Evolutionary conservation across 202 grass and related monocot genomes (phyloP).

Genomic region (Hordeum pubiflorum): DNA sequence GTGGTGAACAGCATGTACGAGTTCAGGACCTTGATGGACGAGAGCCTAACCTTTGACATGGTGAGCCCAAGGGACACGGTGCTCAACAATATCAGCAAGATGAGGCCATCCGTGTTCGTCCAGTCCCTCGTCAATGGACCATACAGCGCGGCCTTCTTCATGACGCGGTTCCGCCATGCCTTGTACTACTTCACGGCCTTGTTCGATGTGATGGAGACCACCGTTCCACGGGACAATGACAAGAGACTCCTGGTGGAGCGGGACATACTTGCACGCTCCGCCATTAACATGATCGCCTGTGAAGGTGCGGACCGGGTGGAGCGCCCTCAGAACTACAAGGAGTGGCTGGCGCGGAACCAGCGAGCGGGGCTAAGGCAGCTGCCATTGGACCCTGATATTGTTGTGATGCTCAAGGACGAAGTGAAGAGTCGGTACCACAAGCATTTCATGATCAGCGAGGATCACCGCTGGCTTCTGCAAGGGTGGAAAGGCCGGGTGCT

Average conservation of each 20-base stretch:
- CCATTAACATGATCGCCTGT: slow-evolving; percentile 47
- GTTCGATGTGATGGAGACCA: slow-evolving; percentile 50
- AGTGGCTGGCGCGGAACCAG: slow-evolving; percentile 45
- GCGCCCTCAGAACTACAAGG: slow-evolving; percentile 50
- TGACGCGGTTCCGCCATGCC: slow-evolving; percentile 48
- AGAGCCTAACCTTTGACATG: slow-evolving; percentile 33
- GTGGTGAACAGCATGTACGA: slow-evolving; percentile 37
- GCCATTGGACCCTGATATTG: slow-evolving; percentile 30
- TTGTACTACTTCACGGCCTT: slow-evolving; percentile 37
- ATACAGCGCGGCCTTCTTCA: slow-evolving; percentile 39
- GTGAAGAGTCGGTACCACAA: slow-evolving; percentile 45
- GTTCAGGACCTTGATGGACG: slow-evolving; percentile 37
- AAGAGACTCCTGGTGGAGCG: slow-evolving; percentile 36
- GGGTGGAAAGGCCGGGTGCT: slow-evolving; percentile 61
- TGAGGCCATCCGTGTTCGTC: slow-evolving; percentile 38
- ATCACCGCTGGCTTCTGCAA: slow-evolving; percentile 48
- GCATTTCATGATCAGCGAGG: slow-evolving; percentile 46
- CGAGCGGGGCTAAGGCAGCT: slow-evolving; percentile 52
- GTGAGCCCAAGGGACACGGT: slow-evolving; percentile 35
- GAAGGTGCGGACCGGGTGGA: slow-evolving; percentile 44
- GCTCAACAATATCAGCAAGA: slow-evolving; percentile 41
- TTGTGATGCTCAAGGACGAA: slow-evolving; percentile 24
- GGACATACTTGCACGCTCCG: slow-evolving; percentile 26
- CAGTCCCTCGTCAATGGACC: slow-evolving; percentile 32
- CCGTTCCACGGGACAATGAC: slow-evolving; percentile 16